Conservation (phyloP, 106 monocot genomes). For the Alisma plantagoaquatica region DNA sequence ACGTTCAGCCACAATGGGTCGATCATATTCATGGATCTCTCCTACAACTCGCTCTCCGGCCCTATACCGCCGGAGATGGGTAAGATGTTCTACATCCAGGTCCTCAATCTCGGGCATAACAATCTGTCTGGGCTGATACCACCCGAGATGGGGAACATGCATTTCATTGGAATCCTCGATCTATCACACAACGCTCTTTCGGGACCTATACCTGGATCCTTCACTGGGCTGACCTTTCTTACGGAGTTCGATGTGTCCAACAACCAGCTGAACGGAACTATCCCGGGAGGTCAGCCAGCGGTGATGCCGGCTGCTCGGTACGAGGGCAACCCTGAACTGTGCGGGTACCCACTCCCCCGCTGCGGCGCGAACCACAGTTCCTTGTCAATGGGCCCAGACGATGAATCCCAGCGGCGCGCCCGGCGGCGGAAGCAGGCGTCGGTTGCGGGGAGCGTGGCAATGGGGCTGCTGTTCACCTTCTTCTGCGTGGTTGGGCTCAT, state of each 20-base stretch:
- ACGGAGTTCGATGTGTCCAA: constrained; percentile 83
- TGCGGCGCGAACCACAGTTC: constrained; percentile 23
- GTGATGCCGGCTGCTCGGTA: constrained; percentile 58
- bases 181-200: constrained; percentile 73
- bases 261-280: constrained; percentile 70
- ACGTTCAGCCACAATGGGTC: constrained; percentile 95
- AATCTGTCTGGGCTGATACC: constrained; percentile 55
- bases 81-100: constrained; percentile 61
- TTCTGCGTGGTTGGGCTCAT: constrained; percentile 62
- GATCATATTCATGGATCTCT: constrained; percentile 84
- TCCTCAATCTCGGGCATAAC: constrained; percentile 87
- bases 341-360: constrained; percentile 53
- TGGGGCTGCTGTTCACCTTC: constrained; percentile 58
- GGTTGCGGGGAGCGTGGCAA: constrained; percentile 51
- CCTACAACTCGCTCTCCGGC: constrained; percentile 57
- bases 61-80: constrained; percentile 61
- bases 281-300: constrained; percentile 66
- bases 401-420: constrained; percentile 25
- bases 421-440: constrained; percentile 49
- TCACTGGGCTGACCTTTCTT: constrained; percentile 50
- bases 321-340: constrained; percentile 66
- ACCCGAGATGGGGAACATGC: constrained; percentile 33
- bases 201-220: constrained; percentile 52
- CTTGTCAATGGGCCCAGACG: no score
- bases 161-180: constrained; percentile 55